Percentiles rank a stretch among this genome's conserved stretches.
These are phyloP conservation scores for Apiotrichum mycotoxinovorans DNA, from an alignment of 1,284 basidiomycete species.

Conservation along the genomic window DNA sequence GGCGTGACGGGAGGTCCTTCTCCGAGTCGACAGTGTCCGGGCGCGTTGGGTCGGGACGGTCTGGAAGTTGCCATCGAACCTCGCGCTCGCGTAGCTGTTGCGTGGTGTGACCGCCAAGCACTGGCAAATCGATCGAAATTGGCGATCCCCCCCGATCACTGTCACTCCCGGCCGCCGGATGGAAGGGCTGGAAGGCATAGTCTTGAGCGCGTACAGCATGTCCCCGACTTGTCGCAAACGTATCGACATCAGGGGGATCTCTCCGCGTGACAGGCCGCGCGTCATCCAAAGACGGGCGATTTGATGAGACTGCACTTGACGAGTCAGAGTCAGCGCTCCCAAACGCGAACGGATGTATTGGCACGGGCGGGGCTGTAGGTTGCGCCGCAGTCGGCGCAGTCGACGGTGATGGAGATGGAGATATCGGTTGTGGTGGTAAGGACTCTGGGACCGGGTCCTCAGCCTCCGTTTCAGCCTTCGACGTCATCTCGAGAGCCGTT, in stretches of 20 bases:
- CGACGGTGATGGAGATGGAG: neutral
- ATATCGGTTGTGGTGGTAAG: neutral
- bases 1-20: conserved; percentile 14
- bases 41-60: neutral
- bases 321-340: neutral
- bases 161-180: neutral
- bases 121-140: neutral
- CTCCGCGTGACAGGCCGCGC: neutral
- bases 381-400: too few relatives aligned
- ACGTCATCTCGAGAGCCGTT: neutral
- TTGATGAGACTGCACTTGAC: neutral
- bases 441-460: neutral
- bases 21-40: neutral
- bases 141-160: neutral
- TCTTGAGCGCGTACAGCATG: neutral
- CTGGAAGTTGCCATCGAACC: neutral
- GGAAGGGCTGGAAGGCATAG: neutral
- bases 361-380: too few relatives aligned
- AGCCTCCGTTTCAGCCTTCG: neutral
- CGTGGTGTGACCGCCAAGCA: neutral
- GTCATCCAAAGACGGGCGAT: neutral
- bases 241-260: neutral
- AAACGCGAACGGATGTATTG: neutral
- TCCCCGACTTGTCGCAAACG: too few relatives aligned
- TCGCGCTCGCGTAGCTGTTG: neutral